phyloP scores from a whole-genome alignment of 495 filamentous ascomycete genomes.

The Talaromyces stipitatus region DNA sequence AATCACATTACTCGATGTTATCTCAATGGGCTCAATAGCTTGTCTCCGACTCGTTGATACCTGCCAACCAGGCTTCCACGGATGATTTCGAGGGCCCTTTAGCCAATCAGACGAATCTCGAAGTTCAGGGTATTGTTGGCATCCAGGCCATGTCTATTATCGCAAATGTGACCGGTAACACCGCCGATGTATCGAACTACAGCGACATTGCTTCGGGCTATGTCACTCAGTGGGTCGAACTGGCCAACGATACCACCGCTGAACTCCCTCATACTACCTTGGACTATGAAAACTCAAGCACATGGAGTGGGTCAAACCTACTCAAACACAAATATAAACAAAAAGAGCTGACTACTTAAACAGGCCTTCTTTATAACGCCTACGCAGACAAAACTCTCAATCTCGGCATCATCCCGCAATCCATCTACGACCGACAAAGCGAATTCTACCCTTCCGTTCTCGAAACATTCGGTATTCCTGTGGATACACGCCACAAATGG shows the following conservation, averaged over 20 bases:
- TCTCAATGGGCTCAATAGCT: conserved; percentile 45
- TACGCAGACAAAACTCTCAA: conserved; percentile 39
- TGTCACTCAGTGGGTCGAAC: conserved; percentile 31
- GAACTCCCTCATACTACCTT: conserved; percentile 37
- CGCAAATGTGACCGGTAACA: conserved; percentile 16
- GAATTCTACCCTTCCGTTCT: conserved; percentile 30
- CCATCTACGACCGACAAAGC: conserved; percentile 30
- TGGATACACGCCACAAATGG: conserved; percentile 37
- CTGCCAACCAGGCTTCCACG: conserved; percentile 43
- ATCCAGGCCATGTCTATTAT: conserved; percentile 32
- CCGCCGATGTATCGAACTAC: conserved; percentile 31
- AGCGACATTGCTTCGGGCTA: conserved; percentile 29
- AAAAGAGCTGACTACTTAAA: conserved; percentile 24
- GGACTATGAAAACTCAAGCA: conserved; percentile 22
- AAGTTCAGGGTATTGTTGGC: conserved; percentile 49
- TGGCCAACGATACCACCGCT: conserved; percentile 27
- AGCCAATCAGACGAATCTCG: conserved; percentile 48
- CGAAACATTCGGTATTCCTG: conserved; percentile 34
- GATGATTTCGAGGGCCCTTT: conserved; percentile 46
- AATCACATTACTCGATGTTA: conserved; percentile 27
- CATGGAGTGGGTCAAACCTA: conserved; percentile 17
- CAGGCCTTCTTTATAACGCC: conserved; percentile 34
- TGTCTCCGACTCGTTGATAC: conserved; percentile 38
- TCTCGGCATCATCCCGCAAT: conserved; percentile 29
- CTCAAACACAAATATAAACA: background rate